Percentiles rank a stretch among this genome's conserved stretches.
Conservation (phyloP, 148 eudicot genomes). For the Beta vulgaris region DNA sequence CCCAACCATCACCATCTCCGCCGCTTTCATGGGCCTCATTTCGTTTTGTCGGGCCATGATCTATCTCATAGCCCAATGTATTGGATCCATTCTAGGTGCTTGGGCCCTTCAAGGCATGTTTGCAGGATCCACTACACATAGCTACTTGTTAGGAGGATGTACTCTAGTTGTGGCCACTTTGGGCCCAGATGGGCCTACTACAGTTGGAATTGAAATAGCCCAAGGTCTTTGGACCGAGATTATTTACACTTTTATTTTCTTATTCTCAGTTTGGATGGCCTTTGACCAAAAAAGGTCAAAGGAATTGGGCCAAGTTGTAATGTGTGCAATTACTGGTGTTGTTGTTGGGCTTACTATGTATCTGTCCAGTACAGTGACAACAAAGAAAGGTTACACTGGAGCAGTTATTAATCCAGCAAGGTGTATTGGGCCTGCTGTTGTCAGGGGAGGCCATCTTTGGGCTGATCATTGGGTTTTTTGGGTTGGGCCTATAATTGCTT, state of each 20-base stretch:
- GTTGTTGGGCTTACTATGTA: slow-evolving; percentile 32
- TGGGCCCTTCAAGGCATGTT: slow-evolving; percentile 28
- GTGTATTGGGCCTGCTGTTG: slow-evolving; percentile 34
- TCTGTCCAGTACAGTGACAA: slow-evolving; percentile 27
- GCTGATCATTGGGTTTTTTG: slow-evolving; percentile 34
- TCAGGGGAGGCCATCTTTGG: slow-evolving; percentile 34
- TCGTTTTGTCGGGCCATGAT: slow-evolving; percentile 27
- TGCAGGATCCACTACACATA: slow-evolving; percentile 12
- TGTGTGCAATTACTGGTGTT: slow-evolving; percentile 26
- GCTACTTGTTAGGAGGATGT: slow-evolving; percentile 28
- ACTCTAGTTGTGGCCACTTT: slow-evolving; percentile 19
- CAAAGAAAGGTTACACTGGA: slow-evolving; percentile 25
- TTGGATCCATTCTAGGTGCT: slow-evolving; percentile 27
- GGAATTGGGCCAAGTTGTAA: slow-evolving; percentile 26
- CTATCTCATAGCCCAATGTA: slow-evolving; percentile 34
- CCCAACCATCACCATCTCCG: slow-evolving; percentile 27
- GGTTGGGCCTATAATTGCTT: slow-evolving; percentile 32
- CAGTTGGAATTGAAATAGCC: slow-evolving; percentile 17
- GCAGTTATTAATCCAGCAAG: slow-evolving; percentile 34
- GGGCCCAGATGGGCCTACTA: slow-evolving; percentile 26
- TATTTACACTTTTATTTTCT: slow-evolving; percentile 27
- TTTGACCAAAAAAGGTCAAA: slow-evolving; percentile 22
- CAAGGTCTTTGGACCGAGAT: slow-evolving; percentile 34
- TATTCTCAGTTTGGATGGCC: slow-evolving; percentile 28
- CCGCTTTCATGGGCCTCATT: slow-evolving; percentile 30